A percentile compares a stretch with the other conserved stretches of the same genome.
Evolutionary conservation across 129 eudicot genomes (phyloP).

Genomic region (sunflower (Helianthus annuus)): DNA sequence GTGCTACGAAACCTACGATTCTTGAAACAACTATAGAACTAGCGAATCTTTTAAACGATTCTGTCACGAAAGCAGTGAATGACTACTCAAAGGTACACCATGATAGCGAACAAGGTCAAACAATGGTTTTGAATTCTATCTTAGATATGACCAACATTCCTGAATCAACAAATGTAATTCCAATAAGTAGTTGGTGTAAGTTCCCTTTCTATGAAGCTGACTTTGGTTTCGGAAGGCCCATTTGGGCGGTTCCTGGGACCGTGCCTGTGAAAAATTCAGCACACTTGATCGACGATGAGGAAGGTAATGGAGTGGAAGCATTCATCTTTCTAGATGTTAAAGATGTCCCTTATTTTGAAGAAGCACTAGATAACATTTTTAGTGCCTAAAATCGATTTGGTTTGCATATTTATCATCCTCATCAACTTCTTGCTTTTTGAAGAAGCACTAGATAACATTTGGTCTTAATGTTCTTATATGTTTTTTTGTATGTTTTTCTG

Average conservation of each 20-base stretch:
- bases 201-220: constrained; percentile 35
- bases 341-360: constrained; percentile 38
- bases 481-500: too few relatives aligned
- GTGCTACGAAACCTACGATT: not conserved
- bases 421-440: too few relatives aligned
- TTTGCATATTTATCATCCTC: too few relatives aligned
- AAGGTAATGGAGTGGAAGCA: constrained; percentile 40
- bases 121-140: not conserved
- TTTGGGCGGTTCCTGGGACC: constrained; percentile 28
- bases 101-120: constrained; percentile 4
- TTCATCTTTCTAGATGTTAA: constrained; percentile 23
- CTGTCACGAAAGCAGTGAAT: not conserved
- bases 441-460: too few relatives aligned
- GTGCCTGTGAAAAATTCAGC: constrained; percentile 14
- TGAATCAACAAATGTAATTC: not conserved
- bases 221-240: constrained; percentile 46
- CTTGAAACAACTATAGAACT: not conserved
- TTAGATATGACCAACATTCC: not conserved
- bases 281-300: constrained; percentile 12
- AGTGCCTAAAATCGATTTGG: not conserved
- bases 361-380: not conserved
- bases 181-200: constrained; percentile 33
- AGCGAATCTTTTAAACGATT: not conserved
- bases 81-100: not conserved
- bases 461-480: too few relatives aligned